These are phyloP conservation scores for Yarrowia osloensis DNA, from an alignment of 805 yeast genomes.

Conservation along the genomic window DNA sequence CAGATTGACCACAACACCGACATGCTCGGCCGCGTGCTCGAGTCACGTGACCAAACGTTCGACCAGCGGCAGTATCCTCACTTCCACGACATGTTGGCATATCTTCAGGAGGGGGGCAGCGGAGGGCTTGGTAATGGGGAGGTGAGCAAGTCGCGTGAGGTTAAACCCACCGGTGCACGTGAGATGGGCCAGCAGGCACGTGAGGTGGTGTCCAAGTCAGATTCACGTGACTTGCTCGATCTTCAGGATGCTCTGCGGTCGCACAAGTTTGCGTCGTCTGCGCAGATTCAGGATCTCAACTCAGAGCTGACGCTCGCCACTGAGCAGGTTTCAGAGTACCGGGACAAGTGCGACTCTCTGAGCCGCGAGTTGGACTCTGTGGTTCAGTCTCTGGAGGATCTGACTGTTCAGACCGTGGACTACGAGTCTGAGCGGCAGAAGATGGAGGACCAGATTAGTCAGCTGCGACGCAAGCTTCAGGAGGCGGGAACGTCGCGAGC, in stretches of 20 bases:
- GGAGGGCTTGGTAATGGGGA: background rate
- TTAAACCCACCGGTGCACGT: background rate
- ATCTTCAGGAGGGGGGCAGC: background rate
- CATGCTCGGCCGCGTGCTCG: conserved; percentile 7
- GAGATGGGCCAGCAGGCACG: background rate
- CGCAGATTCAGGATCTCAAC: conserved; percentile 36
- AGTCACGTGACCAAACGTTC: background rate
- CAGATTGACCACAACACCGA: conserved; percentile 11
- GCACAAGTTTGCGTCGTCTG: conserved; percentile 35
- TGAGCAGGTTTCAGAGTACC: conserved; percentile 39
- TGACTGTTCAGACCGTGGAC: conserved; percentile 44
- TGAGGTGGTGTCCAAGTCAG: background rate
- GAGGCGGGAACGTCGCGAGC: conserved; percentile 31
- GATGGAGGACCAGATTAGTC: conserved; percentile 38
- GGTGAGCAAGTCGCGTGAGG: background rate
- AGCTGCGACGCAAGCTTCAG: conserved; percentile 36
- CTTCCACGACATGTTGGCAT: conserved; percentile 17
- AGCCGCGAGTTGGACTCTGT: conserved; percentile 41
- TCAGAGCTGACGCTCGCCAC: conserved; percentile 36
- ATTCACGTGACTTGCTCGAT: conserved; percentile 36
- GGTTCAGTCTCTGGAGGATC: conserved; percentile 42
- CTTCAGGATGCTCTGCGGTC: conserved; percentile 36
- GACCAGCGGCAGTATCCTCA: conserved; percentile 16
- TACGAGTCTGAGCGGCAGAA: conserved; percentile 41
- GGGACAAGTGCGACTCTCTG: conserved; percentile 39